Evolutionary conservation across 2,329 filamentous ascomycete species (phyloP).

Genomic region (Neocatenulostroma microsporum): DNA sequence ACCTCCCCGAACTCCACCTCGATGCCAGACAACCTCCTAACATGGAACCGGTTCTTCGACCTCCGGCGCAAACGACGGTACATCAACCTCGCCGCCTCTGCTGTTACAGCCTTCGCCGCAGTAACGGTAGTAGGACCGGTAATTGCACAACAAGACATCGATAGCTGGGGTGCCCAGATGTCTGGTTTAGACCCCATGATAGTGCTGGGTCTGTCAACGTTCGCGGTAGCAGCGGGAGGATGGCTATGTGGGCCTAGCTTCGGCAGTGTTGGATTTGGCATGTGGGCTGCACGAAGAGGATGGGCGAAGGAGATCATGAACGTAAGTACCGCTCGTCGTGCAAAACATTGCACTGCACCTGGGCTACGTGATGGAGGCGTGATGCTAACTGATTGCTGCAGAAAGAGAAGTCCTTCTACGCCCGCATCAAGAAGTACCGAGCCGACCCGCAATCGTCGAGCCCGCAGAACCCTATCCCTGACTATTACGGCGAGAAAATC

Average conservation of each 20-base stretch:
- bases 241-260: slow-evolving; percentile 83
- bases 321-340: too few relatives aligned
- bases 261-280: slow-evolving; percentile 71
- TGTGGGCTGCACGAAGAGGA: slow-evolving; percentile 57
- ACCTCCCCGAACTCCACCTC: neutral
- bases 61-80: slow-evolving; percentile 78
- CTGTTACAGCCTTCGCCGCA: slow-evolving; percentile 55
- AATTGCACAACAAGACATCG: slow-evolving; percentile 63
- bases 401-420: slow-evolving; percentile 94
- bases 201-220: slow-evolving; percentile 70
- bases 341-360: neutral
- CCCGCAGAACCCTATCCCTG: slow-evolving; percentile 84
- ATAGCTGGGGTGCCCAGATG: slow-evolving; percentile 56
- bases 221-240: slow-evolving; percentile 69
- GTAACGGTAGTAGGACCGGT: slow-evolving; percentile 57
- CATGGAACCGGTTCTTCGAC: slow-evolving; percentile 88
- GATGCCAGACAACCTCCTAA: slow-evolving; percentile 28
- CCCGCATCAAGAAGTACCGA: slow-evolving; percentile 80
- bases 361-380: neutral
- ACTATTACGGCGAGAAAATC: slow-evolving; percentile 99
- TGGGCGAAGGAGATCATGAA: slow-evolving; percentile 60
- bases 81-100: slow-evolving; percentile 72
- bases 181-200: slow-evolving; percentile 83
- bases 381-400: slow-evolving; percentile 27
- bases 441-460: slow-evolving; percentile 87